These are phyloP conservation scores for Aspergillus caelatus DNA, from an alignment of 2,329 filamentous ascomycete genomes.

Conservation along the genomic window DNA sequence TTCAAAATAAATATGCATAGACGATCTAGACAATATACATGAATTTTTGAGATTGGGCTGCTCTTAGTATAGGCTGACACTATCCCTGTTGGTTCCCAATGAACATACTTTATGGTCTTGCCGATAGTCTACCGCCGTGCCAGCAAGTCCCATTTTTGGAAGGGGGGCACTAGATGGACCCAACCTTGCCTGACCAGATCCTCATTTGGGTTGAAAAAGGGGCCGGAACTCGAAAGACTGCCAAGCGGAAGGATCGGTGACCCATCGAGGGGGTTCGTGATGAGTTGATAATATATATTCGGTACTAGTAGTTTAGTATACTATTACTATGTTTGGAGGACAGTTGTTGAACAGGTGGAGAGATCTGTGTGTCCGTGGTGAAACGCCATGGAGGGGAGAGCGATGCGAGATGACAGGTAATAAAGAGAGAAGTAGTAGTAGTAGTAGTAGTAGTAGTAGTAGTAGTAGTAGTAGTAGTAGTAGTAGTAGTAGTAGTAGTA, in stretches of 20 bases:
- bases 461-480: no score
- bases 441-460: neutral
- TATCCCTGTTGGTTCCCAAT: neutral
- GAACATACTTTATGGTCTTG: neutral
- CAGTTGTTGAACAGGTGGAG: neutral
- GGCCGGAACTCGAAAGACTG: neutral
- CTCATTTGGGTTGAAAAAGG: neutral
- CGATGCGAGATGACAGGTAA: neutral
- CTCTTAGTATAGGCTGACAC: neutral
- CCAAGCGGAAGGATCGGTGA: neutral
- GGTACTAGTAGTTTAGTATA: neutral
- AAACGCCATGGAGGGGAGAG: neutral
- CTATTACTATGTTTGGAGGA: neutral
- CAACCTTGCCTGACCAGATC: neutral
- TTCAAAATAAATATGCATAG: neutral
- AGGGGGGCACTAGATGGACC: constrained; percentile 5
- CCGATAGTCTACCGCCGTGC: neutral
- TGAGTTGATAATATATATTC: neutral
- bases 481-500: no score
- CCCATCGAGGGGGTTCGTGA: neutral
- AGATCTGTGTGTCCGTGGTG: neutral
- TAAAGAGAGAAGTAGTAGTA: neutral
- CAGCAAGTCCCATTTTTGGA: constrained; percentile 4
- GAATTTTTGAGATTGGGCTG: neutral
- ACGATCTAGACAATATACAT: neutral